Conservation (phyloP, 2,329 filamentous ascomycete species). For the Hymenoscyphus occultus region DNA sequence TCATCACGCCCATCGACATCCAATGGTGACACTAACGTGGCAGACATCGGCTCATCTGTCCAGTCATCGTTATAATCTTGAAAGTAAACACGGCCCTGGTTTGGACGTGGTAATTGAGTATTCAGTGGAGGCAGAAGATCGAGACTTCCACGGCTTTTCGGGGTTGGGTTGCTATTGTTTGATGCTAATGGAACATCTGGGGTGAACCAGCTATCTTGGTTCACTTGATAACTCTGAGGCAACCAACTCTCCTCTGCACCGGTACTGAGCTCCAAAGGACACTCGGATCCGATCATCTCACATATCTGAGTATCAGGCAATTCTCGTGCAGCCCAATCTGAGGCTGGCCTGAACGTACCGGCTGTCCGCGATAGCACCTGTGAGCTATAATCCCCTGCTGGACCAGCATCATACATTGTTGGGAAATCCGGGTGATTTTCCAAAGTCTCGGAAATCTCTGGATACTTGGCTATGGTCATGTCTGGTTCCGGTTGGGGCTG, state of each 20-base stretch:
- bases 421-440: slow-evolving; percentile 12
- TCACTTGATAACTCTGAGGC: slow-evolving; percentile 22
- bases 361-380: background rate
- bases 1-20: slow-evolving; percentile 9
- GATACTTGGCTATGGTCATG: slow-evolving; percentile 16
- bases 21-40: slow-evolving; percentile 16
- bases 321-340: slow-evolving; percentile 24
- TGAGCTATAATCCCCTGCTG: slow-evolving; percentile 11
- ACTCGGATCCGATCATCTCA: slow-evolving; percentile 28
- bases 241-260: slow-evolving; percentile 22
- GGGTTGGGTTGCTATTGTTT: slow-evolving; percentile 9
- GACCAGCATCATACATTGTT: slow-evolving; percentile 14
- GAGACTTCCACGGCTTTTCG: slow-evolving; percentile 11
- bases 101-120: slow-evolving; percentile 7
- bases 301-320: slow-evolving; percentile 27
- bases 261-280: slow-evolving; percentile 23
- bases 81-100: background rate
- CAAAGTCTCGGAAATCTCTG: slow-evolving; percentile 10
- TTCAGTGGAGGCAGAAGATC: slow-evolving; percentile 16
- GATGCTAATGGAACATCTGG: slow-evolving; percentile 7
- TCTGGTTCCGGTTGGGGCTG: slow-evolving; percentile 13
- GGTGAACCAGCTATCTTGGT: slow-evolving; percentile 21
- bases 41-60: slow-evolving; percentile 16
- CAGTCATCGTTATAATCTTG: background rate
- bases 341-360: slow-evolving; percentile 10